Percentiles rank a stretch among this genome's conserved stretches.
These are phyloP conservation scores for Diaporthe capsici DNA, from an alignment of 2,329 filamentous ascomycete species.

Conservation along the genomic window DNA sequence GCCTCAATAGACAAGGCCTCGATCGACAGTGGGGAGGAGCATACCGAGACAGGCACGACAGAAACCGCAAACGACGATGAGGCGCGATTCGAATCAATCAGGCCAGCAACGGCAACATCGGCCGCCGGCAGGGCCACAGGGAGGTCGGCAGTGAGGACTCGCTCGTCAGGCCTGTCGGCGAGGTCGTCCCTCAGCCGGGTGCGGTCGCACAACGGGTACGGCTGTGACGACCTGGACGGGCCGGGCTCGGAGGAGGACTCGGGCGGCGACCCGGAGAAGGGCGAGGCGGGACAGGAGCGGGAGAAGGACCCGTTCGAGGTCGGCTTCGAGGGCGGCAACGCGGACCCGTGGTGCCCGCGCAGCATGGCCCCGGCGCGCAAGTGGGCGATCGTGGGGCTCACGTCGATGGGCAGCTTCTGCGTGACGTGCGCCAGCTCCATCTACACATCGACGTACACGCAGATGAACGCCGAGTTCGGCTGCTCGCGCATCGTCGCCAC, in stretches of 20 bases:
- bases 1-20: constrained; percentile 34
- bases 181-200: constrained; percentile 49
- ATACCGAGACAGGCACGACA: constrained; percentile 32
- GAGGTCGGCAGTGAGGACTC: constrained; percentile 33
- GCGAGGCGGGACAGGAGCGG: neutral
- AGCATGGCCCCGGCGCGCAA: constrained; percentile 77
- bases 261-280: constrained; percentile 16
- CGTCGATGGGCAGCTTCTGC: constrained; percentile 82
- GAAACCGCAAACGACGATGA: constrained; percentile 26
- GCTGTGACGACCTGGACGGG: constrained; percentile 52
- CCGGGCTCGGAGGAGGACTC: constrained; percentile 39
- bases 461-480: constrained; percentile 82
- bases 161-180: constrained; percentile 26
- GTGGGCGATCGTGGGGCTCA: constrained; percentile 84
- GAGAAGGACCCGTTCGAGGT: constrained; percentile 75
- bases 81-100: constrained; percentile 47
- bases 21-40: constrained; percentile 29
- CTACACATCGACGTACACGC: constrained; percentile 85
- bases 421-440: constrained; percentile 93
- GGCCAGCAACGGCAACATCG: constrained; percentile 38
- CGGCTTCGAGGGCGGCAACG: constrained; percentile 76
- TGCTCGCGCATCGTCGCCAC: constrained; percentile 81
- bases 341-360: constrained; percentile 81
- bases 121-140: constrained; percentile 19
- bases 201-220: constrained; percentile 62